phyloP scores from a whole-genome alignment of 208 protist genomes.

The Crithidia bombi region DNA sequence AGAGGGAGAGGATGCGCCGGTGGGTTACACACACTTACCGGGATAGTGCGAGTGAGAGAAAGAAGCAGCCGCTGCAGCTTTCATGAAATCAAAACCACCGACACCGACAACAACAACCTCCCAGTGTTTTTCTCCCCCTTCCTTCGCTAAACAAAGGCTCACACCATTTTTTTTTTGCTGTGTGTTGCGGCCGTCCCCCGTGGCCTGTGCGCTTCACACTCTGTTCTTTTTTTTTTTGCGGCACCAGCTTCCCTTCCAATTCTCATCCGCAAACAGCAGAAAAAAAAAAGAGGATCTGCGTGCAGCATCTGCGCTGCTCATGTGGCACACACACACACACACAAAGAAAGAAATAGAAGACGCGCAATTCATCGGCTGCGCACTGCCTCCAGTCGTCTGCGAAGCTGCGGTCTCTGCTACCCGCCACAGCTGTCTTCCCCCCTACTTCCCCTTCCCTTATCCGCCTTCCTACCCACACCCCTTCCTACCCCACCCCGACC shows the following conservation, averaged over 20 bases:
- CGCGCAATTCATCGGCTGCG: neutral
- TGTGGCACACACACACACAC: neutral
- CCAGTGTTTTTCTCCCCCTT: neutral
- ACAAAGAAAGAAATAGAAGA: neutral
- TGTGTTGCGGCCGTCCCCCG: no score
- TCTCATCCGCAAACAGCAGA: no score
- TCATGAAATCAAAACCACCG: neutral
- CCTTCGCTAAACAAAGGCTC: neutral
- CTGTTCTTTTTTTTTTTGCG: no score
- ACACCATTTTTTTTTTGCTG: no score
- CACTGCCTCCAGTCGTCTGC: conserved; percentile 5
- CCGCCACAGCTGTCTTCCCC: neutral
- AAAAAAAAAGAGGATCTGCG: no score
- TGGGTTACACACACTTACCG: neutral
- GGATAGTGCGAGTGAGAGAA: neutral
- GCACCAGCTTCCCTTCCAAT: no score
- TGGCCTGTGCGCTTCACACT: no score
- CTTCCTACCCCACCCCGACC: no score
- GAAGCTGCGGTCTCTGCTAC: neutral
- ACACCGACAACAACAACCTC: neutral
- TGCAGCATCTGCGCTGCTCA: neutral
- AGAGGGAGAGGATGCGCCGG: neutral
- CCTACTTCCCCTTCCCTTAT: neutral
- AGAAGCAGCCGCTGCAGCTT: neutral
- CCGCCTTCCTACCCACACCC: neutral